Conservation (phyloP, 163 green algal species). For the Scenedesmus sp. region DNA sequence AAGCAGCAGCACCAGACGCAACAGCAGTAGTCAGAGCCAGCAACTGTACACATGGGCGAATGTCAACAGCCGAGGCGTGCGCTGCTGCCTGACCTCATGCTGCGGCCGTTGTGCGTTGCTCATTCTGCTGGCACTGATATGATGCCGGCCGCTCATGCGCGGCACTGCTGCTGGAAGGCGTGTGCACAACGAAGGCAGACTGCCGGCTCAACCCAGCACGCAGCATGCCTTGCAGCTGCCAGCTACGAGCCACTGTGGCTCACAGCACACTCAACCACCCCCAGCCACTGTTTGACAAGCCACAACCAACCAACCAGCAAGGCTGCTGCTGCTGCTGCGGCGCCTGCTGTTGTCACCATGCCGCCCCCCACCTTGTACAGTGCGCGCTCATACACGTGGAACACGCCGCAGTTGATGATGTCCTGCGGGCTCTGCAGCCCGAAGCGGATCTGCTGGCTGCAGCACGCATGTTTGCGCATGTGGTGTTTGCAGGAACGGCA, state of each 20-base stretch:
- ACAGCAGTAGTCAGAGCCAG: neutral
- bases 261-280: neutral
- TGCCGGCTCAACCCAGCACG: too few species aligned
- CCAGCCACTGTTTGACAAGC: neutral
- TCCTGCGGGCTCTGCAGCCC: conserved; percentile 88
- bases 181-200: too few species aligned
- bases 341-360: neutral
- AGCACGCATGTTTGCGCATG: neutral
- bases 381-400: conserved; percentile 89
- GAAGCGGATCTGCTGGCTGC: conserved; percentile 89
- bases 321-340: neutral
- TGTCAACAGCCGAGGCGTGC: too few species aligned
- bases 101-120: neutral
- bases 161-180: too few species aligned
- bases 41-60: neutral
- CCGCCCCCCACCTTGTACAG: conserved; percentile 84
- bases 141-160: too few species aligned
- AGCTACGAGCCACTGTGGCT: neutral
- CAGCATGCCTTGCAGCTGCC: too few species aligned
- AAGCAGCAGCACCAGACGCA: neutral
- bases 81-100: too few species aligned
- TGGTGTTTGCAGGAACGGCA: neutral
- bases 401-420: conserved; percentile 87
- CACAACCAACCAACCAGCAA: neutral
- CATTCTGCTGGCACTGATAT: neutral